Conservation (phyloP, 2,329 filamentous ascomycete species). For the Sphaerulina musiva region DNA sequence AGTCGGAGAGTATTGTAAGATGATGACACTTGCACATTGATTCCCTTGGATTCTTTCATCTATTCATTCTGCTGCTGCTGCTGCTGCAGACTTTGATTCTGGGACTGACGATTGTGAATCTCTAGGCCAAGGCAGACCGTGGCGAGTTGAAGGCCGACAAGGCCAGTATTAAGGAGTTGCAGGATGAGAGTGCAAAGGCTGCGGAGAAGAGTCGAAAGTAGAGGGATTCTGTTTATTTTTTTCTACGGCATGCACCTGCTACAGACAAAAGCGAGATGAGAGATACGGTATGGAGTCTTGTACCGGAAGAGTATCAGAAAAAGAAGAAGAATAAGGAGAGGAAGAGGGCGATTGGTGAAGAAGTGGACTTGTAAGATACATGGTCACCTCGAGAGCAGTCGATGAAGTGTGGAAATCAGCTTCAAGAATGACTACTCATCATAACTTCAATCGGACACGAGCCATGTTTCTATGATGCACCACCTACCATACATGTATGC, state of each 20-base stretch:
- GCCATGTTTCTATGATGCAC: too few relatives aligned
- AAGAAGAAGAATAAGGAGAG: background rate
- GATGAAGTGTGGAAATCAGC: background rate
- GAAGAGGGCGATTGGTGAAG: background rate
- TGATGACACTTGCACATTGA: background rate
- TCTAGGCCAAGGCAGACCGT: slow-evolving; percentile 35
- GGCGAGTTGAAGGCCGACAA: slow-evolving; percentile 28
- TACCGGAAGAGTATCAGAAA: background rate
- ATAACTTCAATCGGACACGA: too few relatives aligned
- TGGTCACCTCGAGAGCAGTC: background rate
- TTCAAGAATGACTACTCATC: too few relatives aligned
- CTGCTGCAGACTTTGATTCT: too few relatives aligned
- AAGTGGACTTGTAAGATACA: background rate
- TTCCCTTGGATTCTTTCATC: too few relatives aligned
- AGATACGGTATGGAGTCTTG: background rate
- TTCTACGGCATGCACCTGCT: background rate
- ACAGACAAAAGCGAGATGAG: background rate
- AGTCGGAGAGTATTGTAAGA: slow-evolving; percentile 69
- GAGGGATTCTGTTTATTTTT: background rate
- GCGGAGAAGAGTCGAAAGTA: slow-evolving; percentile 25
- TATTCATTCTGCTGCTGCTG: too few relatives aligned
- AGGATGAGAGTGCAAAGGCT: slow-evolving; percentile 32
- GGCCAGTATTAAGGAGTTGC: slow-evolving; percentile 31
- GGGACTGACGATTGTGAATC: background rate
- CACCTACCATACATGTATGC: background rate